A percentile compares a stretch with the other conserved stretches of the same genome.
Evolutionary conservation across 2,329 filamentous ascomycete genomes (phyloP).

Genomic region (Phaeoacremonium minimum): DNA sequence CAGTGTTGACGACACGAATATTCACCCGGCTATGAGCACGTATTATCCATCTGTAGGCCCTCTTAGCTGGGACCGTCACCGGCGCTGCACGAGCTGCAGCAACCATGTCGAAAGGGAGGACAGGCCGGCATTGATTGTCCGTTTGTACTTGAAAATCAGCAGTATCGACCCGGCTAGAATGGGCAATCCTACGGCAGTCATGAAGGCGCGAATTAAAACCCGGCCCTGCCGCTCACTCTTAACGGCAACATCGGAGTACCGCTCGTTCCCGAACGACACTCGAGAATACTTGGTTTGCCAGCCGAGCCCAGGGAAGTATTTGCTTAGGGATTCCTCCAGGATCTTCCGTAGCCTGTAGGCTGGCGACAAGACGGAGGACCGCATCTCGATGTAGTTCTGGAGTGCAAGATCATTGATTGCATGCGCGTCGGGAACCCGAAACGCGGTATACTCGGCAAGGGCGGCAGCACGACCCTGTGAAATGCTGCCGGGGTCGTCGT

Average conservation of each 20-base stretch:
- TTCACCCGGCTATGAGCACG: too few relatives aligned
- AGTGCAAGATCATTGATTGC: conserved; percentile 91
- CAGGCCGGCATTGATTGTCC: too few relatives aligned
- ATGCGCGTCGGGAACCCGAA: conserved; percentile 74
- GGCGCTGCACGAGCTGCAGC: too few relatives aligned
- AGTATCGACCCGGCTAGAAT: conserved; percentile 9
- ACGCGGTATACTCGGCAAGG: conserved; percentile 68
- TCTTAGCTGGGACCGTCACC: too few relatives aligned
- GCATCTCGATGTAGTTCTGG: conserved; percentile 93
- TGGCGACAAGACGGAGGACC: conserved; percentile 73
- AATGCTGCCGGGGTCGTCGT: conserved; percentile 40
- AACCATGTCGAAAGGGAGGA: too few relatives aligned
- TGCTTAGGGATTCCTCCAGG: conserved; percentile 78
- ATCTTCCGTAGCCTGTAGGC: conserved; percentile 78
- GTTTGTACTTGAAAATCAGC: conserved; percentile 8
- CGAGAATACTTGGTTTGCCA: conserved; percentile 92
- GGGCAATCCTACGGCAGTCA: conserved; percentile 21
- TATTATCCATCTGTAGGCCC: too few relatives aligned
- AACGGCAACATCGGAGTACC: conserved; percentile 77
- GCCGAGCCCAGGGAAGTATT: conserved; percentile 70
- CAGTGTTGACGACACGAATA: too few relatives aligned
- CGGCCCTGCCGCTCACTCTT: conserved; percentile 66
- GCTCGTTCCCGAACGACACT: conserved; percentile 89
- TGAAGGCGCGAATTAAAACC: conserved; percentile 45
- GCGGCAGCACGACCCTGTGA: conserved; percentile 54